Evolutionary conservation across 2,329 filamentous ascomycete species (phyloP).

Genomic region (Neofusicoccum umdonicola): DNA sequence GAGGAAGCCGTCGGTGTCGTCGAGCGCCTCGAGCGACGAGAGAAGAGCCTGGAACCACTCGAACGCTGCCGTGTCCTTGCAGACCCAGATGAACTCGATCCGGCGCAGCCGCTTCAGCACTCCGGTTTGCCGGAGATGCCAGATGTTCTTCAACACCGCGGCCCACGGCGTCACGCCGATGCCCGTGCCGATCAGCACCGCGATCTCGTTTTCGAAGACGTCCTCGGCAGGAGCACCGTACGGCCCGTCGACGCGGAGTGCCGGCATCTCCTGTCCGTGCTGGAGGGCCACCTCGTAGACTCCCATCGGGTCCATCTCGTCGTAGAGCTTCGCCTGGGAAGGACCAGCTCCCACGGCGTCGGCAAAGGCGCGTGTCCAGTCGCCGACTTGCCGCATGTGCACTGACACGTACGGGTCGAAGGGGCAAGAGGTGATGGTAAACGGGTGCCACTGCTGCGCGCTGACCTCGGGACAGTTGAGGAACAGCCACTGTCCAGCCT

Average conservation of each 20-base stretch:
- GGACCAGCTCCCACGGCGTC: constrained; percentile 89
- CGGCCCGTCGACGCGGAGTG: constrained; percentile 85
- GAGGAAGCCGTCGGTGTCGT: constrained; percentile 69
- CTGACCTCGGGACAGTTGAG: constrained; percentile 88
- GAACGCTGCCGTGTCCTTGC: constrained; percentile 91
- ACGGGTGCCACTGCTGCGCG: constrained; percentile 89
- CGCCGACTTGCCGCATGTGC: constrained; percentile 92
- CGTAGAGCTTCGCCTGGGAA: constrained; percentile 84
- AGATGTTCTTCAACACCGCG: constrained; percentile 92
- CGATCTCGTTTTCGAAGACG: constrained; percentile 90
- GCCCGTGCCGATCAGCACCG: constrained; percentile 79
- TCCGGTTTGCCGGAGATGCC: constrained; percentile 91
- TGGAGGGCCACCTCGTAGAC: constrained; percentile 98
- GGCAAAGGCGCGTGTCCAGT: constrained; percentile 89
- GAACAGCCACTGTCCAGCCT: constrained; percentile 97
- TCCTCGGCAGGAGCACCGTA: constrained; percentile 97
- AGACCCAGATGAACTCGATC: constrained; percentile 99
- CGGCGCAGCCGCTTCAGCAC: constrained; percentile 83
- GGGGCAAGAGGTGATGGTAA: constrained; percentile 97
- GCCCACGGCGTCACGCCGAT: constrained; percentile 88
- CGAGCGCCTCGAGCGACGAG: constrained; percentile 78
- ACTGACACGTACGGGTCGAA: constrained; percentile 93
- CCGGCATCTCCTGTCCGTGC: constrained; percentile 89
- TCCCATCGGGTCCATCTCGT: constrained; percentile 84
- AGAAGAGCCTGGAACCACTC: constrained; percentile 98